A percentile compares a stretch with the other conserved stretches of the same genome.
phyloP scores from a whole-genome alignment of 352 stramenopile genomes.

The Salisapilia sapeloensis region DNA sequence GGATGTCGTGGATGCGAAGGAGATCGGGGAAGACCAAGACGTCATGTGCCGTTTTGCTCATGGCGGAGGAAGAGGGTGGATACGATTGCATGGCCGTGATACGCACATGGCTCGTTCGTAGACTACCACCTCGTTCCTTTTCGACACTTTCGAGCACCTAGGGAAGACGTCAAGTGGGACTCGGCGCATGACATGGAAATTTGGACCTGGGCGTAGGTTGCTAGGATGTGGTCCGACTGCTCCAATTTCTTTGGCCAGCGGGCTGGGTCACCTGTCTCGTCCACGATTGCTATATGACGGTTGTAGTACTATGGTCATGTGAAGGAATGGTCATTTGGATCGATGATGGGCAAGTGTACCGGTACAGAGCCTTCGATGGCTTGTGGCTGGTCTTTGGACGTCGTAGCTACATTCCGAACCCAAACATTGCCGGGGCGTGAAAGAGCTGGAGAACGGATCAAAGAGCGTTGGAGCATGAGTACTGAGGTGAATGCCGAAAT shows the following conservation, averaged over 20 bases:
- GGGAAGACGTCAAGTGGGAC: neutral
- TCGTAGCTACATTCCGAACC: no score
- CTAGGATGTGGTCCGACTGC: slow-evolving; percentile 36
- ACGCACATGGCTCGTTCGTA: slow-evolving; percentile 17
- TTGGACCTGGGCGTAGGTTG: slow-evolving; percentile 15
- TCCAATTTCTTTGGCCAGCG: slow-evolving; percentile 61
- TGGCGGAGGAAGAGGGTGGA: slow-evolving; percentile 4
- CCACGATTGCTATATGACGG: slow-evolving; percentile 44
- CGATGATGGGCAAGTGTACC: slow-evolving; percentile 1
- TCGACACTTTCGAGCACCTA: slow-evolving; percentile 12
- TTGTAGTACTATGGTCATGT: slow-evolving; percentile 17
- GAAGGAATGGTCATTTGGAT: no score
- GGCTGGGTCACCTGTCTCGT: slow-evolving; percentile 13
- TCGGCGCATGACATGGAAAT: neutral
- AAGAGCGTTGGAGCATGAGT: no score
- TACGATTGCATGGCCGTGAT: slow-evolving; percentile 42
- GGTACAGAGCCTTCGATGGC: slow-evolving; percentile 37
- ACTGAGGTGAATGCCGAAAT: no score
- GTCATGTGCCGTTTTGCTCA: slow-evolving; percentile 15
- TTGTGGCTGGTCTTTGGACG: no score
- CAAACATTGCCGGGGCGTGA: no score
- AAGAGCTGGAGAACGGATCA: no score
- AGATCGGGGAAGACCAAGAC: slow-evolving; percentile 54
- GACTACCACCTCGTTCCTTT: slow-evolving; percentile 10
- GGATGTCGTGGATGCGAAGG: slow-evolving; percentile 33